Conservation (phyloP, 2,329 filamentous ascomycete genomes). For the Lasiodiplodia sp. region DNA sequence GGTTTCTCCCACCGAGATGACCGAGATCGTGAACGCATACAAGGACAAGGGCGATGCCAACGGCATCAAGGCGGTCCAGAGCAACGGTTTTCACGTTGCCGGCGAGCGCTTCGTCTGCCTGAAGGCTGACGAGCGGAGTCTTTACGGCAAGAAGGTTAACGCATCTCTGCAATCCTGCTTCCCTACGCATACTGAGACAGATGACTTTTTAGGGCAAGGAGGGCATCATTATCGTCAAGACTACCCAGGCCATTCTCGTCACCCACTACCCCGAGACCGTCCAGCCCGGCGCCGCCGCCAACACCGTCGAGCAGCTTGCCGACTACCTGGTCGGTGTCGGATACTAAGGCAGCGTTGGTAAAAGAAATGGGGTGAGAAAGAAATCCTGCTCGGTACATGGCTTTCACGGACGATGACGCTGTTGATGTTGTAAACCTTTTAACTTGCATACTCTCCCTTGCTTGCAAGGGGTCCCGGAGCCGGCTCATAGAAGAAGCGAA, state of each 20-base stretch:
- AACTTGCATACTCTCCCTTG: slow-evolving; percentile 46
- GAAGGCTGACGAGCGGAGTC: slow-evolving; percentile 76
- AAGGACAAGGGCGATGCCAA: slow-evolving; percentile 60
- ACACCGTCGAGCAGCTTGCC: slow-evolving; percentile 81
- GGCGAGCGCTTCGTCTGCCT: slow-evolving; percentile 81
- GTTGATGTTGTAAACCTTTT: slow-evolving; percentile 43
- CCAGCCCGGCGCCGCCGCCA: slow-evolving; percentile 77
- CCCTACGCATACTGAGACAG: slow-evolving; percentile 23
- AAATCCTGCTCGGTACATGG: slow-evolving; percentile 18
- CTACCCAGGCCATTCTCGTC: slow-evolving; percentile 85
- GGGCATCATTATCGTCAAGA: slow-evolving; percentile 85
- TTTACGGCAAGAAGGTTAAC: slow-evolving; percentile 85
- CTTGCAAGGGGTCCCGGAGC: slow-evolving; percentile 28
- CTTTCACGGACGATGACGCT: slow-evolving; percentile 31
- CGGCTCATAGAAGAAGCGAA: slow-evolving; percentile 31
- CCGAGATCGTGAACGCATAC: slow-evolving; percentile 59
- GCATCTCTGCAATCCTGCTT: slow-evolving; percentile 11
- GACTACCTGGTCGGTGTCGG: slow-evolving; percentile 83
- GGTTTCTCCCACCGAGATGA: slow-evolving; percentile 63
- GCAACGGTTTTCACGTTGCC: slow-evolving; percentile 76
- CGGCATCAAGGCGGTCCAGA: slow-evolving; percentile 70
- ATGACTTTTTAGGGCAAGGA: slow-evolving; percentile 68
- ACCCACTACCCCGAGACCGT: slow-evolving; percentile 81
- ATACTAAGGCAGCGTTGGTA: slow-evolving; percentile 64
- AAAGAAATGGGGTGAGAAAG: slow-evolving; percentile 9